Evolutionary conservation across 306 rosid species (phyloP), one percentile per base, ranked within the genome.

Genomic region (Abrus pulchellus): DNA sequence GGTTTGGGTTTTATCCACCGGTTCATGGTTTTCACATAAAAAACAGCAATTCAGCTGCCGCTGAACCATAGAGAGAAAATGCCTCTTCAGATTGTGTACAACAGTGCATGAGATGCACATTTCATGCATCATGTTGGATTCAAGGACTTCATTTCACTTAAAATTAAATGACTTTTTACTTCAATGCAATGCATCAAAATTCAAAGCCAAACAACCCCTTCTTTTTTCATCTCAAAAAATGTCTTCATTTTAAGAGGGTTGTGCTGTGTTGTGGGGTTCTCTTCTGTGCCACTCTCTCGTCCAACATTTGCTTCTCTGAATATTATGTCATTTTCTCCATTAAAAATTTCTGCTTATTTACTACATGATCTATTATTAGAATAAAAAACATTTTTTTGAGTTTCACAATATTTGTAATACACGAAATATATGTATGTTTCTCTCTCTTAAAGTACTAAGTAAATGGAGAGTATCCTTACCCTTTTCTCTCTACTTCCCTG

Each of bases 1-100:
- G 50, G 45, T 77, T 27, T 54, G 14, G 3, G 49, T 55, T 78
- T 69, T 40, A 56, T 66, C 81, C 76, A 78, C 43, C 27, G 75
- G 75, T 67, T 11, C 56, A 54, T 43, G 59, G 32, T 12, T 67
- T 77, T 53, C 47, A 41, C 63, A 12, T 34, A 9, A 50, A 54
- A 63, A 38, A 64, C 44, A 27, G 20, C 80, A 36, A 50, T 10
- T 70, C 13, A 74, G 41, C 56, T 45, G 55, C 55, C 11, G 8
- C 6, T 1, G 33, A 59, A n/a, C 30, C 70, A 32, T 41, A 41
- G 11, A 20, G 47, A 20, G 53, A 41, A 41, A 65, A 61, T 61
- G 49, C 54, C 12, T 32, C 7, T n/a, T 1, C 68, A 28, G 62
- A 3, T 32, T 27, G 1, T 20, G 36, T 44, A 49, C 1, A 62